Conservation (phyloP, 176 grass and related monocot species). For the Raddia guianensis region DNA sequence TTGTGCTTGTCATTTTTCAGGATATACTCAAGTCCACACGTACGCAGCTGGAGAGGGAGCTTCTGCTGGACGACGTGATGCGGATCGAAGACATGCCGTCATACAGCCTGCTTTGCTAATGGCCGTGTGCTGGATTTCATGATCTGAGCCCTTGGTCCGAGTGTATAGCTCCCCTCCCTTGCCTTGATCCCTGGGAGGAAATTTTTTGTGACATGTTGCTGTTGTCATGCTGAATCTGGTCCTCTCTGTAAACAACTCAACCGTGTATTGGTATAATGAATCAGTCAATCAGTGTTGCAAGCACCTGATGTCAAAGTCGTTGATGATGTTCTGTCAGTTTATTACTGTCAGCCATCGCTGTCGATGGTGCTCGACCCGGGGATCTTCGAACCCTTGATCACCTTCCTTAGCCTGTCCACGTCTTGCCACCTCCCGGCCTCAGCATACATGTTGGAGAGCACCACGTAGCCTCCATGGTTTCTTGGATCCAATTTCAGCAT, state of each 20-base stretch:
- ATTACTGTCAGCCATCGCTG: neutral
- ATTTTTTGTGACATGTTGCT: conserved; percentile 18
- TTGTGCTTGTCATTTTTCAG: conserved; percentile 39
- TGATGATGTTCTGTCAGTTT: neutral
- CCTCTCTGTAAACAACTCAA: conserved; percentile 21
- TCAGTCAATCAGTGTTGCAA: conserved; percentile 23
- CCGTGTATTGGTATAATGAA: neutral
- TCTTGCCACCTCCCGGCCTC: conserved; percentile 62
- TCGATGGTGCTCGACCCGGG: conserved; percentile 47
- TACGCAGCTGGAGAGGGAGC: conserved; percentile 81
- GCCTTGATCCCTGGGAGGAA: conserved; percentile 24
- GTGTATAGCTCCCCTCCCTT: conserved; percentile 50
- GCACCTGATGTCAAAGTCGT: neutral
- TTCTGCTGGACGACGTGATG: conserved; percentile 87
- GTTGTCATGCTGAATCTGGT: conserved; percentile 23
- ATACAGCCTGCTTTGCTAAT: conserved; percentile 80
- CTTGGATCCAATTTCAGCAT: conserved; percentile 54
- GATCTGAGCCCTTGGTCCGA: conserved; percentile 35
- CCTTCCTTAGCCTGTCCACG: conserved; percentile 56
- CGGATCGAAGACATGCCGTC: conserved; percentile 99
- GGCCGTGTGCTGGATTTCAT: conserved; percentile 6
- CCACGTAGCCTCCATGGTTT: conserved; percentile 62
- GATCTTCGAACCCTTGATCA: conserved; percentile 56
- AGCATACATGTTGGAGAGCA: conserved; percentile 65
- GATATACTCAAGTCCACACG: conserved; percentile 81